A percentile compares a stretch with the other conserved stretches of the same genome.
phyloP scores from a whole-genome alignment of 768 basidiomycete species.

The Calocybe indica region DNA sequence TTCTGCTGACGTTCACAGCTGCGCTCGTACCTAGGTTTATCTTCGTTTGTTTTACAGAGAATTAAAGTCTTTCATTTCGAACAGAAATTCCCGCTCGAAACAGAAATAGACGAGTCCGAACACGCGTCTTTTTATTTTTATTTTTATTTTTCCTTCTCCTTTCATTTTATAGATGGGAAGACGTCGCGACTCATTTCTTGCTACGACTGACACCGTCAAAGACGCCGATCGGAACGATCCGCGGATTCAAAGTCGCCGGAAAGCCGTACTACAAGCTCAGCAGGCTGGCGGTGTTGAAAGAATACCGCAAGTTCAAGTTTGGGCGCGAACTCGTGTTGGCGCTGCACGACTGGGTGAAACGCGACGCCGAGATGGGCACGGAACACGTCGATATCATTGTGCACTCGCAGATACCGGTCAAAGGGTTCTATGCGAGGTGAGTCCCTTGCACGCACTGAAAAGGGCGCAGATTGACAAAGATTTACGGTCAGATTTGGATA shows the following conservation, averaged over 20 bases:
- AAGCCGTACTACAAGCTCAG: constrained; percentile 62
- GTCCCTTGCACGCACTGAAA: constrained; percentile 15
- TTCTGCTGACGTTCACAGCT: too few species aligned
- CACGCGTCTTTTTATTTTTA: constrained; percentile 1
- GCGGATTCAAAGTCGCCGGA: constrained; percentile 33
- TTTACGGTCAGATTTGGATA: constrained; percentile 57
- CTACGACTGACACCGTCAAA: constrained; percentile 59
- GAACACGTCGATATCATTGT: constrained; percentile 38
- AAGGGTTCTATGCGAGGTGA: constrained; percentile 74
- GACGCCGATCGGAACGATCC: constrained; percentile 67
- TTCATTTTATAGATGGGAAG: constrained; percentile 45
- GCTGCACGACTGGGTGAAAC: constrained; percentile 53
- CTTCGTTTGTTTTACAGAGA: constrained; percentile 20
- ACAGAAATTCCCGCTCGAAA: constrained; percentile 68
- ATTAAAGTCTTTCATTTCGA: constrained; percentile 58
- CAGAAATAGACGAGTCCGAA: constrained; percentile 69
- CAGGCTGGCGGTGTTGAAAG: constrained; percentile 62
- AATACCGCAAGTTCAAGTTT: constrained; percentile 57
- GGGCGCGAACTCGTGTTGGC: constrained; percentile 61
- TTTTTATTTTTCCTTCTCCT: not conserved
- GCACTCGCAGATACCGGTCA: constrained; percentile 71
- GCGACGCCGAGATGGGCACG: constrained; percentile 29
- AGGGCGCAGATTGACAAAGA: not conserved
- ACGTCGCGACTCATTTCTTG: constrained; percentile 62
- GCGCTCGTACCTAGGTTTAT: not conserved